These are phyloP conservation scores for Fusarium tuaranense DNA, from an alignment of 2,329 filamentous ascomycete genomes.

Conservation along the genomic window DNA sequence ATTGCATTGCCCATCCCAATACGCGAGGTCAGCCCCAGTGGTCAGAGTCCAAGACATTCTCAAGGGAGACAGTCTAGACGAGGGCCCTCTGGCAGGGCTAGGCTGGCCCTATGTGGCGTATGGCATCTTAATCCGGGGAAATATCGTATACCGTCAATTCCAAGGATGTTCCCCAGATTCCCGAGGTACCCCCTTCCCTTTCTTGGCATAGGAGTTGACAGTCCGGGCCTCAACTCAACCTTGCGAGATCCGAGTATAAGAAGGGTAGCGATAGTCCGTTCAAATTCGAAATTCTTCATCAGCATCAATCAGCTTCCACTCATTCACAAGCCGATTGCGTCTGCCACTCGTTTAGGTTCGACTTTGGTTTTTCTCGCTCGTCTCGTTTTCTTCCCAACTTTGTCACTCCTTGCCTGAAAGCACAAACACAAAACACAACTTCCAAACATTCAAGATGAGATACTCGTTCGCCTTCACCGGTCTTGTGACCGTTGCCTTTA, in stretches of 20 bases:
- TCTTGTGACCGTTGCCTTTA: constrained; percentile 37
- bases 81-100: not conserved
- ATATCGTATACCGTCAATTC: constrained; percentile 33
- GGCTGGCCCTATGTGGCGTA: not conserved
- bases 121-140: constrained; percentile 20
- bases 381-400: constrained; percentile 23
- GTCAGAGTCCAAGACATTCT: constrained; percentile 17
- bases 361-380: constrained; percentile 11
- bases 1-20: not conserved
- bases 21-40: not conserved
- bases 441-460: constrained; percentile 28
- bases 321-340: constrained; percentile 33
- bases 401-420: constrained; percentile 18
- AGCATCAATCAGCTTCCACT: constrained; percentile 34
- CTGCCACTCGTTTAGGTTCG: constrained; percentile 35
- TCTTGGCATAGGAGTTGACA: not conserved
- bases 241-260: constrained; percentile 21
- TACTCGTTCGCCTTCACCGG: constrained; percentile 31
- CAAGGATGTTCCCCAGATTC: constrained; percentile 19
- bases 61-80: constrained; percentile 10
- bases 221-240: not conserved
- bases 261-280: constrained; percentile 12
- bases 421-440: not conserved
- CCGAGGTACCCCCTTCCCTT: not conserved
- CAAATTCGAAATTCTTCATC: constrained; percentile 15